Evolutionary conservation across 2,329 filamentous ascomycete species (phyloP).

Genomic region (Aureobasidium pullulans): DNA sequence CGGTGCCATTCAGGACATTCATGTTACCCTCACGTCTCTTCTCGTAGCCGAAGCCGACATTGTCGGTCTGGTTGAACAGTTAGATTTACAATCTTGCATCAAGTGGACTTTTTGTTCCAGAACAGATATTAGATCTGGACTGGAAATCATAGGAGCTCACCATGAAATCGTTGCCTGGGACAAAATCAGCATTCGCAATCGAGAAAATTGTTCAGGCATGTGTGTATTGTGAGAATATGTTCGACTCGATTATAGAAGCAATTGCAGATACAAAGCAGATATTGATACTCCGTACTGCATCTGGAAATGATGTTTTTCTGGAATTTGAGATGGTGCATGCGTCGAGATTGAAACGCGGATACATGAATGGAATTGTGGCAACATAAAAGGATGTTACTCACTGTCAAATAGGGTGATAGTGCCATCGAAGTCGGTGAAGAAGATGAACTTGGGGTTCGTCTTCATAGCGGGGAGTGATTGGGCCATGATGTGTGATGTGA

Average conservation of each 20-base stretch:
- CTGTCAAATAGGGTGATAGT: conserved; percentile 75
- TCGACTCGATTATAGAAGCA: too few species aligned
- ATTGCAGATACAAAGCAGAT: too few species aligned
- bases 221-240: too few species aligned
- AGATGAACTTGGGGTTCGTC: conserved; percentile 76
- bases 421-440: conserved; percentile 98
- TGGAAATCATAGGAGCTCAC: conserved; percentile 28
- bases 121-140: background rate
- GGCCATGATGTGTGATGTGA: conserved; percentile 19
- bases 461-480: conserved; percentile 38
- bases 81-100: background rate
- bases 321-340: too few species aligned
- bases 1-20: conserved; percentile 63
- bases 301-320: background rate
- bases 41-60: conserved; percentile 71
- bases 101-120: background rate
- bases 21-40: conserved; percentile 66
- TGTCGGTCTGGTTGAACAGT: conserved; percentile 62
- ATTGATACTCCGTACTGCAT: background rate
- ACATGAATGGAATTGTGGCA: background rate
- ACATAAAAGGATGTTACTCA: conserved; percentile 28
- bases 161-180: conserved; percentile 57
- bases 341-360: background rate
- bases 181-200: background rate
- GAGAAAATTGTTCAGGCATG: background rate